Conservation (phyloP, 2,329 filamentous ascomycete genomes). For the Diaporthe sp. region DNA sequence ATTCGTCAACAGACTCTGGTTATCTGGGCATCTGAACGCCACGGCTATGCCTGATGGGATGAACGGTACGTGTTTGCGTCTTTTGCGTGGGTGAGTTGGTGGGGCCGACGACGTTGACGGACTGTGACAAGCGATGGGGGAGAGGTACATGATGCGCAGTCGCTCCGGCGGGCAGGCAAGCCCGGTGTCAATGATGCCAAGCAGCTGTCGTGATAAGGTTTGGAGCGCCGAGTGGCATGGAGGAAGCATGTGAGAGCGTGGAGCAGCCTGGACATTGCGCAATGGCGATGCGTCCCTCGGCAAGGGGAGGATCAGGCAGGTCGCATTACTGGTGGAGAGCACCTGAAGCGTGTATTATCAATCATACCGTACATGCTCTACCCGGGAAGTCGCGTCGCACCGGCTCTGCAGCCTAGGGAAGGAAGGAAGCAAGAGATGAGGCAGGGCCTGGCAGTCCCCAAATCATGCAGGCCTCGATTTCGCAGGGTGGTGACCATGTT, state of each 20-base stretch:
- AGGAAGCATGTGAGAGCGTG: constrained; percentile 1
- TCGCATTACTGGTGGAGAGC: constrained; percentile 22
- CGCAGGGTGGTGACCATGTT: neutral
- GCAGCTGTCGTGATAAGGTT: constrained; percentile 7
- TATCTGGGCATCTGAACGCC: neutral
- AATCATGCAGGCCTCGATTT: neutral
- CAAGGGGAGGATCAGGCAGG: constrained; percentile 11
- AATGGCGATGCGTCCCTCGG: neutral
- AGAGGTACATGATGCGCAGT: neutral
- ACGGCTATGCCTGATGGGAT: constrained; percentile 3
- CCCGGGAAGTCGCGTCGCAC: neutral
- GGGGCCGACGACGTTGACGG: constrained; percentile 1
- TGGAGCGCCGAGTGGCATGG: neutral
- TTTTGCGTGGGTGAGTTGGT: too few relatives aligned
- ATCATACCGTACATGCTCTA: neutral
- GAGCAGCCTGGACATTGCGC: neutral
- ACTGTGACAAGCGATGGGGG: neutral
- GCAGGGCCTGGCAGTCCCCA: neutral
- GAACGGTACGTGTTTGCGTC: neutral
- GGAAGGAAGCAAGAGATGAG: neutral
- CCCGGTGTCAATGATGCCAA: neutral
- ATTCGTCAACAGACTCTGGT: neutral
- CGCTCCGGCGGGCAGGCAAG: neutral
- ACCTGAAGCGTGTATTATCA: neutral
- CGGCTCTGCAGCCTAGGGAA: neutral